phyloP scores from a whole-genome alignment of 306 rosid genomes.

The Cercis canadensis region DNA sequence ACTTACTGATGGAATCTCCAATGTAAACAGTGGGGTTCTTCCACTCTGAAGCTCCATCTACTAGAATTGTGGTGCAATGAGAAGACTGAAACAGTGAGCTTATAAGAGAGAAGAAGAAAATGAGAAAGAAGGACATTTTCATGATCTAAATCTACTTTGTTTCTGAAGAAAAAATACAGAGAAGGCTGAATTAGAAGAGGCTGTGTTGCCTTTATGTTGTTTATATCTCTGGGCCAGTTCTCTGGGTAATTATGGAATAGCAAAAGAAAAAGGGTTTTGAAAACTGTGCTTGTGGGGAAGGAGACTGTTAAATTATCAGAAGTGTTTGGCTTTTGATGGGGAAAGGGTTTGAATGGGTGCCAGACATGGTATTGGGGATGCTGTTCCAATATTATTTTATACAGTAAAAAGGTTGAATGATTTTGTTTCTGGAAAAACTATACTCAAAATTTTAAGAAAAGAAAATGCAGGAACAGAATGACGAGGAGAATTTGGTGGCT shows the following conservation, averaged over 20 bases:
- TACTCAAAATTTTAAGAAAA: slow-evolving; percentile 16
- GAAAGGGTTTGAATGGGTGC: slow-evolving; percentile 68
- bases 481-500: slow-evolving; percentile 34
- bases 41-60: slow-evolving; percentile 88
- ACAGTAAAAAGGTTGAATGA: slow-evolving; percentile 62
- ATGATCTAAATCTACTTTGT: slow-evolving; percentile 37
- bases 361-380: slow-evolving; percentile 59
- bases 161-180: slow-evolving; percentile 28
- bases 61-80: slow-evolving; percentile 60
- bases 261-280: slow-evolving; percentile 51
- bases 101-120: slow-evolving; percentile 46
- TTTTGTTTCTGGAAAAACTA: slow-evolving; percentile 51
- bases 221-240: slow-evolving; percentile 27
- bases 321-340: slow-evolving; percentile 57
- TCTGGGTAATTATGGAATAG: slow-evolving; percentile 42
- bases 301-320: slow-evolving; percentile 69
- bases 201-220: slow-evolving; percentile 28
- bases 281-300: slow-evolving; percentile 54
- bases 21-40: slow-evolving; percentile 73
- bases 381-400: slow-evolving; percentile 49
- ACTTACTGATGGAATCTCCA: slow-evolving; percentile 88
- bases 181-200: slow-evolving; percentile 32
- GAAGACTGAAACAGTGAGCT: slow-evolving; percentile 54
- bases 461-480: slow-evolving; percentile 10
- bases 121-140: slow-evolving; percentile 52